Conservation (phyloP, 2,329 filamentous ascomycete species). For the Nectriaceae sp. region DNA sequence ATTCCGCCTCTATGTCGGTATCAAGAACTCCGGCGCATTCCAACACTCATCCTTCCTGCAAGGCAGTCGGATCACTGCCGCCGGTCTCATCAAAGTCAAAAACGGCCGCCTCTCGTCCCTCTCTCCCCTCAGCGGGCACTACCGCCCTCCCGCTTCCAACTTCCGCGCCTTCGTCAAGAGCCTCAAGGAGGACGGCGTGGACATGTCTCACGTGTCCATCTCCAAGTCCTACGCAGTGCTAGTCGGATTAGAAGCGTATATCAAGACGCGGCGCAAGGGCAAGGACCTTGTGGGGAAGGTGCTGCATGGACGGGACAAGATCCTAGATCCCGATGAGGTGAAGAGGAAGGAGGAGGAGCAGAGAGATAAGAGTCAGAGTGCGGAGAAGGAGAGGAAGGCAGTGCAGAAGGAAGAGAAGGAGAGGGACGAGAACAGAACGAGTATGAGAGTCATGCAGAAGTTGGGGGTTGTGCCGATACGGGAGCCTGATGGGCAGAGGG, state of each 20-base stretch:
- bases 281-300: constrained; percentile 56
- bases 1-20: constrained; percentile 84
- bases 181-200: constrained; percentile 71
- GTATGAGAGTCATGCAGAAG: constrained; percentile 41
- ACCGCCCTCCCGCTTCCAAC: constrained; percentile 79
- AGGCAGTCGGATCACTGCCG: constrained; percentile 77
- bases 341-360: constrained; percentile 58
- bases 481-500: constrained; percentile 29
- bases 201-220: constrained; percentile 77
- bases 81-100: constrained; percentile 83
- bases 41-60: constrained; percentile 90
- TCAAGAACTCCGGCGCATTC: constrained; percentile 86
- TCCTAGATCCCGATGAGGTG: constrained; percentile 62
- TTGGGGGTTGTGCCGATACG: constrained; percentile 36
- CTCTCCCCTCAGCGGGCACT: constrained; percentile 76
- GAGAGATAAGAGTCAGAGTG: constrained; percentile 62
- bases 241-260: constrained; percentile 79
- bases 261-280: constrained; percentile 66
- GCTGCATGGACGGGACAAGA: constrained; percentile 56
- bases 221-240: constrained; percentile 81
- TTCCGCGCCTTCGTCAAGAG: constrained; percentile 80
- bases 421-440: constrained; percentile 40
- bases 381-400: constrained; percentile 51
- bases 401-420: constrained; percentile 39
- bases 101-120: constrained; percentile 75